Percentiles rank a stretch among this genome's conserved stretches.
phyloP scores from a whole-genome alignment of 805 yeast genomes.

The Barnettozyma populi region DNA sequence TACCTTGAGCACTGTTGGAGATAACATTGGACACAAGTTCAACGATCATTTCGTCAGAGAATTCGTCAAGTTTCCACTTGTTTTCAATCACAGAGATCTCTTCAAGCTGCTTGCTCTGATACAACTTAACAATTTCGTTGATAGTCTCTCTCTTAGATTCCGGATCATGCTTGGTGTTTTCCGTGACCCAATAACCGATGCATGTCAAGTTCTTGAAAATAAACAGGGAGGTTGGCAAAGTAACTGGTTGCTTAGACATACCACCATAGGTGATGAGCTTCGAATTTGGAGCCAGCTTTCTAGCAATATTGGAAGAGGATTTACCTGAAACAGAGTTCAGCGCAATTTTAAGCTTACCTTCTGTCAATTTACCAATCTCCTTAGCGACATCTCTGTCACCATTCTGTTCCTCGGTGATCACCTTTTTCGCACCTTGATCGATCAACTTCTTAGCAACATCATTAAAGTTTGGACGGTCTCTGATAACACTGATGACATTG shows the following conservation, averaged over 20 bases:
- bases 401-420: conserved; percentile 84
- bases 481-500: conserved; percentile 80
- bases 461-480: conserved; percentile 80
- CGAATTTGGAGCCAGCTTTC: conserved; percentile 73
- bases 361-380: conserved; percentile 49
- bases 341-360: conserved; percentile 62
- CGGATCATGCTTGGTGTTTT: conserved; percentile 55
- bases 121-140: conserved; percentile 48
- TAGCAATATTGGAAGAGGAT: conserved; percentile 72
- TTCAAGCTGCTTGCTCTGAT: conserved; percentile 48
- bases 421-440: conserved; percentile 74
- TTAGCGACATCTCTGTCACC: conserved; percentile 60
- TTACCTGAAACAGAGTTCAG: conserved; percentile 93
- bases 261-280: conserved; percentile 91
- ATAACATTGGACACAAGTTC: conserved; percentile 32
- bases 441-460: conserved; percentile 49
- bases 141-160: conserved; percentile 52
- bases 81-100: conserved; percentile 32
- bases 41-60: conserved; percentile 33
- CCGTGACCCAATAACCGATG: conserved; percentile 92
- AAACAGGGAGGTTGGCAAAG: conserved; percentile 81
- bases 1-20: conserved; percentile 35
- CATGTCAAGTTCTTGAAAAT: conserved; percentile 85
- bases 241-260: conserved; percentile 93
- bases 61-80: conserved; percentile 24